Conservation (phyloP, 768 basidiomycete genomes). For the Rhodotorula diobovata region DNA sequence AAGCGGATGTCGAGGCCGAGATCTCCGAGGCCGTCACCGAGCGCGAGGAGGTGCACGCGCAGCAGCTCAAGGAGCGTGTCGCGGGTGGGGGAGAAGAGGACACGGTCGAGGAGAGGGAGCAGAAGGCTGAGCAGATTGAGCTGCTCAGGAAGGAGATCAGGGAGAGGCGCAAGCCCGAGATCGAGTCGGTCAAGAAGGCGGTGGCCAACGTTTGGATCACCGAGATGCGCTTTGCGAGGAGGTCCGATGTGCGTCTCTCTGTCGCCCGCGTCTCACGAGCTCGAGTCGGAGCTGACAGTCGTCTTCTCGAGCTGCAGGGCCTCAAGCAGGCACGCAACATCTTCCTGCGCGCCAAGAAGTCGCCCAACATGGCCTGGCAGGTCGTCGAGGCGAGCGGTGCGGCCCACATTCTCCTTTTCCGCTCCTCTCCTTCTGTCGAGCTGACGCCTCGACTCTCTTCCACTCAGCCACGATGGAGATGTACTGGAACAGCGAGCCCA, state of each 20-base stretch:
- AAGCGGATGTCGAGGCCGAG: slow-evolving; percentile 41
- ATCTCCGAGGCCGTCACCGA: slow-evolving; percentile 28
- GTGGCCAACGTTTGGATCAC: slow-evolving; percentile 71
- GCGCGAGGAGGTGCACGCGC: slow-evolving; percentile 21
- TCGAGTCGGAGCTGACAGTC: not conserved
- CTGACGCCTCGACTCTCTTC: not conserved
- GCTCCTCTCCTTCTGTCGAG: not conserved
- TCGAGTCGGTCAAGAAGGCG: slow-evolving; percentile 59
- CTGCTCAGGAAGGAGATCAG: slow-evolving; percentile 27
- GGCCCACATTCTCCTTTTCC: not conserved
- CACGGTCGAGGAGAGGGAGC: slow-evolving; percentile 36
- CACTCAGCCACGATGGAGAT: slow-evolving; percentile 84
- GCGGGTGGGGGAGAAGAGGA: slow-evolving; percentile 32
- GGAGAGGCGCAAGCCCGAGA: slow-evolving; percentile 48
- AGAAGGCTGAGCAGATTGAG: slow-evolving; percentile 35
- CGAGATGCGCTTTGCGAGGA: slow-evolving; percentile 86
- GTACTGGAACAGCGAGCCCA: slow-evolving; percentile 71
- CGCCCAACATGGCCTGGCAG: slow-evolving; percentile 64
- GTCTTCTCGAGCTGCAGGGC: slow-evolving; percentile 51
- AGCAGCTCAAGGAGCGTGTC: slow-evolving; percentile 31
- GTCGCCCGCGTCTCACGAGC: not conserved
- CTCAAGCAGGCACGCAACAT: slow-evolving; percentile 69
- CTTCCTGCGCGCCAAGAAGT: slow-evolving; percentile 75
- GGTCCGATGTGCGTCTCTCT: slow-evolving; percentile 60
- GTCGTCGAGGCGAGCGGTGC: slow-evolving; percentile 66